Evolutionary conservation across 176 grass and related monocot genomes (phyloP), one percentile per base, ranked within the genome.

Genomic region (Bonia amplexicaulis): DNA sequence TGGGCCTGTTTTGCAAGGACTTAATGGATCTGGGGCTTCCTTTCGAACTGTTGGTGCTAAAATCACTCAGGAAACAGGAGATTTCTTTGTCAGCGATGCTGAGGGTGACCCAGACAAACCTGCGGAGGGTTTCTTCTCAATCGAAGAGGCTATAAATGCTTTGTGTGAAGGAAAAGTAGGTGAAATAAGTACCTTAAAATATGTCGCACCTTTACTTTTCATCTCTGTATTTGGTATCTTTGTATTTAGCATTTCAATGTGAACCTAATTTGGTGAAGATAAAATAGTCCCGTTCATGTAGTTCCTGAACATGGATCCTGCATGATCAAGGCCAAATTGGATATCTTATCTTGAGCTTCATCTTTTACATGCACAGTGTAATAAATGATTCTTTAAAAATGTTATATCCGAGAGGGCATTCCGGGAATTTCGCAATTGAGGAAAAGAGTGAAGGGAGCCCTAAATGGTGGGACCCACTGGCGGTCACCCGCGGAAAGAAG

Each of bases 1-100:
- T 69, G 96, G 93, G 17, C 72, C 96, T 77, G 20, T 83, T 85
- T 88, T 83, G 20, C 78, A 79, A 62, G 80, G 78, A 60, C 39
- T 90, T 9, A 77, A 80, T 81, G 82, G 57, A 40, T 85, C 86
- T 31, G 49, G 37, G 26, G 55, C 76, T 51, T 86, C 92, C 16
- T 93, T 98, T 58, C 35, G 68, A 73, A 94, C 96, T 53, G 78
- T 98, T 37, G 94, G 82, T 80, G 91, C 93, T 59, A 61, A 98
- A 87, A 92, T 95, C 85, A 98, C 96, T 42, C 91, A 98, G 73
- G 96, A 94, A 86, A 98, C 88, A 15, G 59, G 73, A 0, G 91
- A 88, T 72, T 98, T 98, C 80, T 98, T 98, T 75, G 89, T 93
- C 42, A 98, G 91, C 12, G 96, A 98, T 81, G 82, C 91, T 6